Evolutionary conservation across 495 filamentous ascomycete genomes (phyloP).

Genomic region (Tricharina praecox): DNA sequence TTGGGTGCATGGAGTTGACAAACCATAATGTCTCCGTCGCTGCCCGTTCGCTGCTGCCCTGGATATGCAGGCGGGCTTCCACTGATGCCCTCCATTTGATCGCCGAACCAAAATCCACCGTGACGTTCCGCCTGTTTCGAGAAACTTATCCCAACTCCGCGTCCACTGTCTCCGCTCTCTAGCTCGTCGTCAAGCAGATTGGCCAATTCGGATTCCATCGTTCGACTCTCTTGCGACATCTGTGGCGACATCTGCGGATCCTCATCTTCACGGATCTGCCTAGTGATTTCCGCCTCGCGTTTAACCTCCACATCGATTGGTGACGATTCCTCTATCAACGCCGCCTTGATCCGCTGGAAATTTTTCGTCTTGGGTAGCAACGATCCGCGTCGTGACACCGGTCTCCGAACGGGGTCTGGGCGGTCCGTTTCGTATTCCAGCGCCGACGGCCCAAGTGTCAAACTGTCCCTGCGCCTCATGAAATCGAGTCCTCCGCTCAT

Average conservation of each 20-base stretch:
- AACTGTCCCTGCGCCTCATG: constrained; percentile 54
- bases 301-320: constrained; percentile 77
- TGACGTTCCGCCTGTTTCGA: constrained; percentile 23
- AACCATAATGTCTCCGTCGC: constrained; percentile 25
- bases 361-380: constrained; percentile 90
- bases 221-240: constrained; percentile 22
- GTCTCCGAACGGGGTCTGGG: constrained; percentile 37
- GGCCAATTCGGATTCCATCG: constrained; percentile 16
- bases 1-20: too few species aligned
- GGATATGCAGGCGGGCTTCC: constrained; percentile 23
- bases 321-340: constrained; percentile 68
- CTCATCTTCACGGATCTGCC: constrained; percentile 62
- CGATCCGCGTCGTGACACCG: constrained; percentile 74
- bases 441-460: constrained; percentile 69
- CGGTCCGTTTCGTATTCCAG: constrained; percentile 40
- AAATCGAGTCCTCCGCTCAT: constrained; percentile 7
- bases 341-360: constrained; percentile 82
- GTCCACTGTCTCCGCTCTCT: constrained; percentile 16
- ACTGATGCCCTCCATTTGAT: constrained; percentile 25
- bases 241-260: constrained; percentile 32
- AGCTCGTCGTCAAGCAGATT: constrained; percentile 23
- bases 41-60: constrained; percentile 13
- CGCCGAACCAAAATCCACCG: constrained; percentile 25
- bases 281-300: constrained; percentile 84
- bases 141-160: constrained; percentile 21